phyloP scores from a whole-genome alignment of 2,329 filamentous ascomycete genomes.

The Onygenales sp. region DNA sequence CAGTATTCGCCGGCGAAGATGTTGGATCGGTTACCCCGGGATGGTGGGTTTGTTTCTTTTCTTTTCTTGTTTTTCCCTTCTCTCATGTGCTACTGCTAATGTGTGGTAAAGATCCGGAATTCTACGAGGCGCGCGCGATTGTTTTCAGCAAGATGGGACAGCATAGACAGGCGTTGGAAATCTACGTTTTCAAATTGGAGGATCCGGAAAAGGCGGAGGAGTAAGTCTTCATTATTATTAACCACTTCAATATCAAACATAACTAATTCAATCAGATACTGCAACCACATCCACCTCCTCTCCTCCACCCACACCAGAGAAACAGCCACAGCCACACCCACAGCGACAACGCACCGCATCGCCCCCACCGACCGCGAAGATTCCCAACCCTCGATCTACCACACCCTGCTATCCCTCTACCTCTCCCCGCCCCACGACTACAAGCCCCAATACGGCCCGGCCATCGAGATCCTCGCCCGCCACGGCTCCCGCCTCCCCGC shows the following conservation, averaged over 20 bases:
- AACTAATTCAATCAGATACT: conserved; percentile 51
- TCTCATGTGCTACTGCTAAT: no score
- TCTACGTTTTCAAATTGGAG: conserved; percentile 90
- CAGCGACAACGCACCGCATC: conserved; percentile 26
- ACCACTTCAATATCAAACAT: neutral
- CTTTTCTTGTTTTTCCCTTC: no score
- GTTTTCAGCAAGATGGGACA: conserved; percentile 91
- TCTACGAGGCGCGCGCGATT: conserved; percentile 83
- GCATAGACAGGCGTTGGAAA: conserved; percentile 90
- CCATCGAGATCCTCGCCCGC: conserved; percentile 76
- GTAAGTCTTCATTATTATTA: conserved; percentile 34
- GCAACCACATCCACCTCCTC: conserved; percentile 67
- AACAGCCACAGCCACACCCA: conserved; percentile 22
- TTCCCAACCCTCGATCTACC: conserved; percentile 67
- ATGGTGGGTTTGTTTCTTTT: conserved; percentile 48
- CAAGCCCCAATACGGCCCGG: conserved; percentile 63
- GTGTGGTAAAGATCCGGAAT: conserved; percentile 55
- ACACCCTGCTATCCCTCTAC: conserved; percentile 82
- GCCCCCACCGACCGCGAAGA: conserved; percentile 43
- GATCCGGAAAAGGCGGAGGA: conserved; percentile 88
- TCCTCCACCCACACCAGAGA: conserved; percentile 33
- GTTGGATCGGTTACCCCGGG: conserved; percentile 65
- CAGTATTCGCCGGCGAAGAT: conserved; percentile 75
- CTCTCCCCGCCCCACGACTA: conserved; percentile 69
- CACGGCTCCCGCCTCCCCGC: conserved; percentile 89